Evolutionary conservation across 306 rosid species (phyloP).

Genomic region (Prunus mira): DNA sequence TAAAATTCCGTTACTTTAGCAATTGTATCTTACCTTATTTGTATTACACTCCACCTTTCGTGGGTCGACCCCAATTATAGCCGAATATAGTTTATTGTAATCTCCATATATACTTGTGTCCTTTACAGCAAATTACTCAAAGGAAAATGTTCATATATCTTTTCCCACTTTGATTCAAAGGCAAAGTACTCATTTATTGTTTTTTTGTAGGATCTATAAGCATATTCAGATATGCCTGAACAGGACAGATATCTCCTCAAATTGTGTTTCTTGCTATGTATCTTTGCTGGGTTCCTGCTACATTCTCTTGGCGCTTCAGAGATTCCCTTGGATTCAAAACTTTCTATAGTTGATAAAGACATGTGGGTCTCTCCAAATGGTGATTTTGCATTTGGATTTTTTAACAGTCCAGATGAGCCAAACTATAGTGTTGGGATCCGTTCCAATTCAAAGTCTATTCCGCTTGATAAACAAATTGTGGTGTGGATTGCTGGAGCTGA

Average conservation of each 20-base stretch:
- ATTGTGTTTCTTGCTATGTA: constrained; percentile 32
- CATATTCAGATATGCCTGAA: constrained; percentile 48
- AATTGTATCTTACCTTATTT: too few species aligned
- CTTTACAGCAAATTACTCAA: too few species aligned
- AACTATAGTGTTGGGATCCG: constrained; percentile 61
- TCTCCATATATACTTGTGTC: too few species aligned
- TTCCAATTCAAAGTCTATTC: constrained; percentile 60
- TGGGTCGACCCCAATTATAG: too few species aligned
- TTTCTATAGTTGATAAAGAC: constrained; percentile 43
- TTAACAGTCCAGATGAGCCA: constrained; percentile 45
- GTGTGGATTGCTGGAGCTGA: constrained; percentile 74
- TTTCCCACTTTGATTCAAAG: too few species aligned
- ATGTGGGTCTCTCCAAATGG: constrained; percentile 71
- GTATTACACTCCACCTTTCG: too few species aligned
- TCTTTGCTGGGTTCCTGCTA: constrained; percentile 39
- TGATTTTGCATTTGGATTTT: constrained; percentile 72
- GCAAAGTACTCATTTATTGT: constrained; percentile 6
- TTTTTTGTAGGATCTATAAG: constrained; percentile 21
- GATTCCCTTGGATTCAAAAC: constrained; percentile 68
- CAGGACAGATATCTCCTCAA: constrained; percentile 32
- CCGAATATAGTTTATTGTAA: too few species aligned
- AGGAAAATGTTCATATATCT: too few species aligned
- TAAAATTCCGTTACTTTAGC: too few species aligned
- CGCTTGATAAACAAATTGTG: constrained; percentile 40
- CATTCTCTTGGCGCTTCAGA: constrained; percentile 37